Evolutionary conservation across 2,329 filamentous ascomycete genomes (phyloP).

Genomic region (Fusarium mundagurra): DNA sequence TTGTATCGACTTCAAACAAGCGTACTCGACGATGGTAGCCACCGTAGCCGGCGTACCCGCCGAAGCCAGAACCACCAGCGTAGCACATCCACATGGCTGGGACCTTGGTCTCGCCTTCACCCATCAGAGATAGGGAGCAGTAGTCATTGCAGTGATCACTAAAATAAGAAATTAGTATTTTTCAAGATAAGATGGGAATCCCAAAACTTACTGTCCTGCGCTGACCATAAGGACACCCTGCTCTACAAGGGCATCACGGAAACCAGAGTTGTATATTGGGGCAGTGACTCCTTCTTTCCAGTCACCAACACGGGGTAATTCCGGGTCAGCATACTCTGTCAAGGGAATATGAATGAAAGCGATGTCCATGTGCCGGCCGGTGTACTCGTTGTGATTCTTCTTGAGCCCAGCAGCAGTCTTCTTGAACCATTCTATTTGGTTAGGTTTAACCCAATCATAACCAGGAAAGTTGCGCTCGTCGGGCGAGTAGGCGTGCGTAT

Average conservation of each 20-base stretch:
- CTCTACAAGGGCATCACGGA: constrained; percentile 87
- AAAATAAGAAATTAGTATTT: constrained; percentile 38
- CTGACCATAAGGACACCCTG: constrained; percentile 88
- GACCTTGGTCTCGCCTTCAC: constrained; percentile 57
- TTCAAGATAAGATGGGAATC: background rate
- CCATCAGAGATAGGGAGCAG: constrained; percentile 73
- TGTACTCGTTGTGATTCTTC: constrained; percentile 83
- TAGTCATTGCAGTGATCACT: constrained; percentile 97
- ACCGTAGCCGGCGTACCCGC: constrained; percentile 92
- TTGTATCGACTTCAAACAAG: constrained; percentile 93
- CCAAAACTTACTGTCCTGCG: constrained; percentile 81
- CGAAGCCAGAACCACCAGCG: constrained; percentile 89
- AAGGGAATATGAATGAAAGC: constrained; percentile 98
- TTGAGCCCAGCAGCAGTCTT: constrained; percentile 78
- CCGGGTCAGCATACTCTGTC: constrained; percentile 79
- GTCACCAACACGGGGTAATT: constrained; percentile 70
- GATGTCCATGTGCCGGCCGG: constrained; percentile 92
- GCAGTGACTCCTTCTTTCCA: constrained; percentile 89
- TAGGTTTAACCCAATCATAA: constrained; percentile 97
- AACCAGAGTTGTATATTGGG: constrained; percentile 89
- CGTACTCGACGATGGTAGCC: constrained; percentile 85
- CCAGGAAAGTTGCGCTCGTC: constrained; percentile 89
- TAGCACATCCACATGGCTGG: constrained; percentile 98
- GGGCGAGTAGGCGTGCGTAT: constrained; percentile 91
- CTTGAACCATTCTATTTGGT: constrained; percentile 94